Percentiles rank a stretch among this genome's conserved stretches.
phyloP scores from a whole-genome alignment of 1,139 yeast genomes.

The Blastobotrys buckinghamii region DNA sequence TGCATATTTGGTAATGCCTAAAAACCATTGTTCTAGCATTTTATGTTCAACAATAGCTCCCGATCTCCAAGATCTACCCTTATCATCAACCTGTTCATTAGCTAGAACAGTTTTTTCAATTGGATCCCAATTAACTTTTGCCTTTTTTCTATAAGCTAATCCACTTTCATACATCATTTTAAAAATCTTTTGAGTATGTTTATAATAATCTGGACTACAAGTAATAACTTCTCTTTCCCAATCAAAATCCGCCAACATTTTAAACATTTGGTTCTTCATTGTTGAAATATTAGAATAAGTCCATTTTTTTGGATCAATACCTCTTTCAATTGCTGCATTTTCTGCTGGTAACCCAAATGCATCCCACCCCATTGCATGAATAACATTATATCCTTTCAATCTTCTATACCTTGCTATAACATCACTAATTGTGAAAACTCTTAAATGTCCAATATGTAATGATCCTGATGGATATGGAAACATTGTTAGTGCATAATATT shows the following conservation, averaged over 20 bases:
- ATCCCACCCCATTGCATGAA: constrained; percentile 99
- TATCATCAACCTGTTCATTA: constrained; percentile 89
- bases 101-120: constrained; percentile 91
- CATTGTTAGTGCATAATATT: constrained; percentile 74
- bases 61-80: constrained; percentile 93
- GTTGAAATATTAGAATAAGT: constrained; percentile 66
- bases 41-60: constrained; percentile 89
- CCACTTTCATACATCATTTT: constrained; percentile 66
- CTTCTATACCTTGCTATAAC: constrained; percentile 72
- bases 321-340: constrained; percentile 90
- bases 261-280: constrained; percentile 77
- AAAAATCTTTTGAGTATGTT: constrained; percentile 87
- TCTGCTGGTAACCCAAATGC: constrained; percentile 98
- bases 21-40: constrained; percentile 83
- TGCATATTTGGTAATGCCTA: constrained; percentile 81
- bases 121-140: constrained; percentile 97
- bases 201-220: constrained; percentile 80
- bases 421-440: constrained; percentile 91
- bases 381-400: constrained; percentile 67
- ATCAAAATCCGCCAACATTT: constrained; percentile 82
- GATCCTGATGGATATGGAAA: constrained; percentile 95
- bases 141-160: constrained; percentile 75
- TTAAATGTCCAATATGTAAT: constrained; percentile 86
- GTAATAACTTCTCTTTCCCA: constrained; percentile 93
- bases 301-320: constrained; percentile 76